These are phyloP conservation scores for Cynara cardunculus DNA, from an alignment of 129 eudicot genomes.

Conservation along the genomic window DNA sequence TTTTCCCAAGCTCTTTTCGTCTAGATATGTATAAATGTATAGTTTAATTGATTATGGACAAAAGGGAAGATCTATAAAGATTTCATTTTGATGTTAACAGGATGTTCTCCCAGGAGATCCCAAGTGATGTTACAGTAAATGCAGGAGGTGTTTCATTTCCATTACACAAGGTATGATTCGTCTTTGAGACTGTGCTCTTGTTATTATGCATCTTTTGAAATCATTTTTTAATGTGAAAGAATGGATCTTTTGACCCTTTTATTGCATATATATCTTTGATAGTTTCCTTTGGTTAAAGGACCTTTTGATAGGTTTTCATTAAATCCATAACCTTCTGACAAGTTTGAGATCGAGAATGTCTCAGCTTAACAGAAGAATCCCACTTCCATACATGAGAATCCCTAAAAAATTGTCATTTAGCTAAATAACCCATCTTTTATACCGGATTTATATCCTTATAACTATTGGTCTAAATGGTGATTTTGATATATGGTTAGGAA, in stretches of 20 bases:
- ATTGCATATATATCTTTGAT: background rate
- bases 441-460: background rate
- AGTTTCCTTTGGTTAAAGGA: background rate
- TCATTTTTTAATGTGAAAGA: background rate
- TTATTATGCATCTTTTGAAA: background rate
- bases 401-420: background rate
- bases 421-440: background rate
- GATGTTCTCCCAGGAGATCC: constrained; percentile 81
- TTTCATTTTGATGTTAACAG: constrained; percentile 33
- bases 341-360: background rate
- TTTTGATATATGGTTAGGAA: background rate
- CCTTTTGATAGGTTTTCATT: background rate
- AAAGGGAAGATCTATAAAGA: background rate
- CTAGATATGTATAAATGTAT: background rate
- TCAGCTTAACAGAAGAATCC: background rate
- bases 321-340: background rate
- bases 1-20: background rate
- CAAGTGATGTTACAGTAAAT: constrained; percentile 65
- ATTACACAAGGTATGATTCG: constrained; percentile 72
- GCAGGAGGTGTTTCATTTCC: constrained; percentile 79
- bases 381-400: too few species aligned
- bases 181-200: background rate
- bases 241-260: background rate
- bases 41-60: background rate
- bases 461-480: background rate